Base-by-base conservation (phyloP, 2,329 filamentous ascomycete species). In the Dactylellina drechsleri region DNA sequence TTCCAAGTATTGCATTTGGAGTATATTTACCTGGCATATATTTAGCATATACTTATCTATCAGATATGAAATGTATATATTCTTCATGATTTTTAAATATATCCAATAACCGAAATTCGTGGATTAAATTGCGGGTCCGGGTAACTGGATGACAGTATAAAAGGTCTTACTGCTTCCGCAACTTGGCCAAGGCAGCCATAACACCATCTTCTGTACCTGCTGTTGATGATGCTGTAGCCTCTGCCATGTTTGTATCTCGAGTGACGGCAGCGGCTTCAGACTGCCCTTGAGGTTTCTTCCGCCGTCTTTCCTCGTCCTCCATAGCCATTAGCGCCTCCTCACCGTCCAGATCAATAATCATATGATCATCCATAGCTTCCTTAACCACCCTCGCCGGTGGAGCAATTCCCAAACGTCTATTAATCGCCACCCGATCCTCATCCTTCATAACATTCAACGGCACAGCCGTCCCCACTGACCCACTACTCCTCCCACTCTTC, bases 401-500 rank as follows among this genome's bases (percentile, higher is more conserved):
- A 8, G 68, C 68, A 36, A 58, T 77, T 70, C 72, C 62, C 71
- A 60, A 77, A 62, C 52, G 77, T 72, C 43, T 77, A 75, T 70
- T 78, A 67, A 66, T 78, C 76, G 49, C 78, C 72, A 73, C 56
- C 23, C 20, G 23, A 49, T 64, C 66, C 54, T 56, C 58, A 20
- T 62, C 36, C 28, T 64, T 68, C 61, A 56, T 61, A 20, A 40
- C 54, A 23, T 53, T 66, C 59, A 58, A 56, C 53, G 56, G 49
- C 57, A 60, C 61, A 36, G 40, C 1, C 91, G 87, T 79, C 90
- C 91, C 79, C 89, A 88, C 4, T 90, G 88, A 70, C 92, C 85
- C 79, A 98, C 97, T 0, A 92, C 92, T 82, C 96, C 93, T 73
- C 92, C 87, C 0, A 97, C 91, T 8, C 91, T 90, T 67, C 85